phyloP scores from a whole-genome alignment of 441 rosid species.

The Theobroma grandiflorum region DNA sequence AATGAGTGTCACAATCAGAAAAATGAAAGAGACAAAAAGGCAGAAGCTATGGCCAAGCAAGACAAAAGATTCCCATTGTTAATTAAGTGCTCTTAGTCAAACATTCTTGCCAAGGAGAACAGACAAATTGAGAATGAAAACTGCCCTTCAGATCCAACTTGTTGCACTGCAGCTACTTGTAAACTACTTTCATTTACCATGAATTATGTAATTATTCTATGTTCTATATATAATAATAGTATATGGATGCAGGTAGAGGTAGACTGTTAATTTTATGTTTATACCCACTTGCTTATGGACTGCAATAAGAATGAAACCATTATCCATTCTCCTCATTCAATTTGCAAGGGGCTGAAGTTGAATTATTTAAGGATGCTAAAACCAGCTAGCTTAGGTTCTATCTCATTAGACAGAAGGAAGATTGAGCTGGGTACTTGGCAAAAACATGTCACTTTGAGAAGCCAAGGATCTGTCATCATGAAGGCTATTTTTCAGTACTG shows the following conservation, averaged over 20 bases:
- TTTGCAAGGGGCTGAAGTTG: not conserved
- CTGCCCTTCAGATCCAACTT: too few species aligned
- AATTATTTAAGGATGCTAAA: slow-evolving; percentile 9
- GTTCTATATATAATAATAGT: too few species aligned
- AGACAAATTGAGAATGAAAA: too few species aligned
- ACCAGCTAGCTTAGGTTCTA: not conserved
- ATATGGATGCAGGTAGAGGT: too few species aligned
- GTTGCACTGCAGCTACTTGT: too few species aligned
- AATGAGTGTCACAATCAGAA: not conserved
- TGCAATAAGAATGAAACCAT: not conserved
- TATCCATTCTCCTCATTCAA: not conserved
- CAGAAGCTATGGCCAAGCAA: not conserved
- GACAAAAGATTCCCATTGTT: not conserved
- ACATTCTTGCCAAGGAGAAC: too few species aligned
- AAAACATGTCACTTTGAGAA: not conserved
- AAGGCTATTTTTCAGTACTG: not conserved
- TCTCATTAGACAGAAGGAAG: not conserved
- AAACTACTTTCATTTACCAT: too few species aligned
- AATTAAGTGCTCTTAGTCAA: too few species aligned
- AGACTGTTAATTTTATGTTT: too few species aligned
- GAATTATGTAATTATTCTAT: too few species aligned
- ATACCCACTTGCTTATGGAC: too few species aligned
- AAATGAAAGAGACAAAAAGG: slow-evolving; percentile 15
- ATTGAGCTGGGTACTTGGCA: slow-evolving; percentile 4
- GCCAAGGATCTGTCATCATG: not conserved